Base-by-base conservation (phyloP, 495 filamentous ascomycete species). In the Aspergillus sclerotioniger region DNA sequence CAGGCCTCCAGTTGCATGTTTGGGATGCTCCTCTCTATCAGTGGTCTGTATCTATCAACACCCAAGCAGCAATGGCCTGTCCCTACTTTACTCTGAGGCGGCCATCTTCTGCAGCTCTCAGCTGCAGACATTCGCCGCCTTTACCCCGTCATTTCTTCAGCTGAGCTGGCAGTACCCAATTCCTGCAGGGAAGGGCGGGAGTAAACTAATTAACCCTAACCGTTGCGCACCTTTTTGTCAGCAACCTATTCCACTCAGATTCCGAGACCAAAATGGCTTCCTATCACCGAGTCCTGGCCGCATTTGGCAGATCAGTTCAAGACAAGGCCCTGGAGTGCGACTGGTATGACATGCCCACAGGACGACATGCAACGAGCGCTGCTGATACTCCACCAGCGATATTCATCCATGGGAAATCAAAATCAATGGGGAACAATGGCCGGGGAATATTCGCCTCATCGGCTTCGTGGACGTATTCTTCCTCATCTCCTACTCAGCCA, bases 381-480 rank as follows among this genome's bases (percentile, higher is more conserved):
- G 37, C 13, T 41, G n/a, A 41, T 15, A 10, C 33, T 17, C 3
- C 21, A 15, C 17, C 49, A 63, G 61, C 37, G 61, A 63, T 32
- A 57, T 63, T 19, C 61, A 63, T 31, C 61, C 61, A 7, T 63
- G 61, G 61, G 57, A 63, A 15, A 56, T 63, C 20, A 32, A 41
- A 3, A 60, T 63, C 20, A 57, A 63, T 44, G 57, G 49, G 3
- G 50, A 60, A 15, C 57, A 54, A 51, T 63, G 61, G 61, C 47
- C 57, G n/a, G 61, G 57, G 16, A 63, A 60, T 21, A 63, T 63
- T 53, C 61, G 61, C 15, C 51, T 63, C 20, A 57, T 63, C 35
- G 61, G 61, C 3, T 63, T 63, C 25, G 31, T 63, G 9, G 61
- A 63, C 37, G 61, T 63, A 8, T 63, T 63, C 19, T 63, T 63